Evolutionary conservation across 768 basidiomycete species (phyloP).

Genomic region (Mycena epipterygia): DNA sequence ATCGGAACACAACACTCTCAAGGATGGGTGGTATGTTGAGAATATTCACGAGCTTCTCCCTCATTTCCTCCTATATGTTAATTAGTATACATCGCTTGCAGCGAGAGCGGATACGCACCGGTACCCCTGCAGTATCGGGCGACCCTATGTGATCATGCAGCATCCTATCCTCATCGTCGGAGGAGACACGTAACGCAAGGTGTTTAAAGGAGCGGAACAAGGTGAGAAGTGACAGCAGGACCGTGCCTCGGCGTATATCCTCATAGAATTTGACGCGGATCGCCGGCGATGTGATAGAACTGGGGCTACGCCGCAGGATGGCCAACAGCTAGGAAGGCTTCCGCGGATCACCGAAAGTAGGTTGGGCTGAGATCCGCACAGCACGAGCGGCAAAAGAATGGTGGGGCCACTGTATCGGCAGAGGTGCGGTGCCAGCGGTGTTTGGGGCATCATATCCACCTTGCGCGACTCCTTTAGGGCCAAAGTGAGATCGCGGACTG

Average conservation of each 20-base stretch:
- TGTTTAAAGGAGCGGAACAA: not conserved
- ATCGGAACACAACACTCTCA: no score
- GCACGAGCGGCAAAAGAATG: not conserved
- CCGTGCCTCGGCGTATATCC: not conserved
- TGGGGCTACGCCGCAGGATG: not conserved
- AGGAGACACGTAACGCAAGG: not conserved
- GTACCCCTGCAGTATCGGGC: not conserved
- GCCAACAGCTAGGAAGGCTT: not conserved
- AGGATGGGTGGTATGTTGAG: no score
- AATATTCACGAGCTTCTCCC: no score
- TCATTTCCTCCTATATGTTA: no score
- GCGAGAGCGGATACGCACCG: not conserved
- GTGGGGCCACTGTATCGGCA: not conserved
- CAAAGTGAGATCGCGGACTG: not conserved
- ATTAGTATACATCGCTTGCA: no score
- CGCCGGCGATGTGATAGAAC: not conserved
- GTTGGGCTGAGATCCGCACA: not conserved
- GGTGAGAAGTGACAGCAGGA: not conserved
- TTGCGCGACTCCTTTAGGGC: not conserved
- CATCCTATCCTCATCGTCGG: not conserved
- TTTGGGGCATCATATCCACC: not conserved
- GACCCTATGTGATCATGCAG: no score
- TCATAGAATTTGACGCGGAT: not conserved
- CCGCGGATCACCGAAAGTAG: not conserved
- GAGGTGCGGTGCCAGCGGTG: constrained; percentile 7